Base-by-base conservation (phyloP, 148 eudicot species). In the Drosera capensis region DNA sequence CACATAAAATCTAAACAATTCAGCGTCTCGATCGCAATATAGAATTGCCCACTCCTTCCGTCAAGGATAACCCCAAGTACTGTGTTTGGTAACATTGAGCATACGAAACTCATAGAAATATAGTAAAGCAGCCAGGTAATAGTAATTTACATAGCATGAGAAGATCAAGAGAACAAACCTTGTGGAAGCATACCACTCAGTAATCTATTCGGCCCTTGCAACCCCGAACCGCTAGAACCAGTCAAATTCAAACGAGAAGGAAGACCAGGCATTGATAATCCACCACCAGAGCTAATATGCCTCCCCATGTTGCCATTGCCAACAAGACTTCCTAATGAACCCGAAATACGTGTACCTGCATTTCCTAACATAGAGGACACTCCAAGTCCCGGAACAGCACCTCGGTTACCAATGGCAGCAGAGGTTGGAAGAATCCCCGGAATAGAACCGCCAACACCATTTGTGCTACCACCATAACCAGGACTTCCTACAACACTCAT, bases 371-470 rank as follows among this genome's bases (percentile, higher is more conserved):
- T 68, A 21, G 84, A 87, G 52, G 85, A 75, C 24, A 90, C 82
- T 21, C 99, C 99, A 3, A 85, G 63, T 31, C 97, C 97, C 31
- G 82, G 68, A 70, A 75, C 87, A 68, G 74, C 65, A 67, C 55
- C 68, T 49, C 88, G 72, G 57, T 81, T 92, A 52, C 80, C 83
- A 55, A 92, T 76, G 42, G 82, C 72, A 45, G 82, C 75, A 67
- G 99, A 92, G 23, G 86, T 76, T 26, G 99, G 76, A 41, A 85
- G 79, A 64, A 85, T 76, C 48, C 88, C 99, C 54, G 94, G 95
- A 64, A 92, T 71, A 14, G 95, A 85, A 54, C 88, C 94, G 49
- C 87, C 88, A 52, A 79, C 77, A 23, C 75, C 88, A 68, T 71
- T 92, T 41, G 75, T 28, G 60, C 54, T 73, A 68, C 64, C 67